Percentiles rank a stretch among this genome's conserved stretches.
Evolutionary conservation across 371 early-diverging fungal genomes (phyloP).

Genomic region (Apophysomyces variabilis): DNA sequence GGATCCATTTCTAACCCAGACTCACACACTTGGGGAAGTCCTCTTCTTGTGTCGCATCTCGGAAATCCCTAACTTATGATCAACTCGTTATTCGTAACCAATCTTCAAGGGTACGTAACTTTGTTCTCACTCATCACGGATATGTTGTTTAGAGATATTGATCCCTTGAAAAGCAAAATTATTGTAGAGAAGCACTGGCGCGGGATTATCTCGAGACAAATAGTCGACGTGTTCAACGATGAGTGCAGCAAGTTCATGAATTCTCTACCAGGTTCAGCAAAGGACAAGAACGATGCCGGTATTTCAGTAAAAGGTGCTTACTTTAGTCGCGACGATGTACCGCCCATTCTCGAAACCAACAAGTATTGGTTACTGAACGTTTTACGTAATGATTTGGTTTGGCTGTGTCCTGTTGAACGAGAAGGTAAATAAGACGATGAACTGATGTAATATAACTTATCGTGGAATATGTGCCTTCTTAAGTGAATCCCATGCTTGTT

Average conservation of each 20-base stretch:
- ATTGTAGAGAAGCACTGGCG: constrained; percentile 92
- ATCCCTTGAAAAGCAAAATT: constrained; percentile 60
- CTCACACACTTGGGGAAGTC: not conserved
- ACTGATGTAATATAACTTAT: not conserved
- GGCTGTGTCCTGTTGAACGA: constrained; percentile 72
- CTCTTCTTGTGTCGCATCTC: constrained; percentile 1
- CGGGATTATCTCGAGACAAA: constrained; percentile 68
- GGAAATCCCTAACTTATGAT: constrained; percentile 42
- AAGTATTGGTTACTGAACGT: constrained; percentile 75
- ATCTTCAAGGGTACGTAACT: constrained; percentile 59
- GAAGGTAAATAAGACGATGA: constrained; percentile 63
- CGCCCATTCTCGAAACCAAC: constrained; percentile 69
- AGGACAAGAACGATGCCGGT: constrained; percentile 26
- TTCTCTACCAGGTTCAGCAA: constrained; percentile 41
- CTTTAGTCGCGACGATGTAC: constrained; percentile 64
- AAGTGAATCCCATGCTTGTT: constrained; percentile 85
- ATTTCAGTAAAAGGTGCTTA: constrained; percentile 43
- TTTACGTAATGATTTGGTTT: constrained; percentile 69
- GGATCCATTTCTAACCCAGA: not conserved
- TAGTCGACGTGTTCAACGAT: constrained; percentile 74
- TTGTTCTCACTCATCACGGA: constrained; percentile 3
- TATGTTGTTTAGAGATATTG: not conserved
- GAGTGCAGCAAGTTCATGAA: constrained; percentile 60
- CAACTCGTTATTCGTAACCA: constrained; percentile 70
- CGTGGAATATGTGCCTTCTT: constrained; percentile 1